Evolutionary conservation across 495 filamentous ascomycete species (phyloP).

Genomic region (Bathelium albidoporum): DNA sequence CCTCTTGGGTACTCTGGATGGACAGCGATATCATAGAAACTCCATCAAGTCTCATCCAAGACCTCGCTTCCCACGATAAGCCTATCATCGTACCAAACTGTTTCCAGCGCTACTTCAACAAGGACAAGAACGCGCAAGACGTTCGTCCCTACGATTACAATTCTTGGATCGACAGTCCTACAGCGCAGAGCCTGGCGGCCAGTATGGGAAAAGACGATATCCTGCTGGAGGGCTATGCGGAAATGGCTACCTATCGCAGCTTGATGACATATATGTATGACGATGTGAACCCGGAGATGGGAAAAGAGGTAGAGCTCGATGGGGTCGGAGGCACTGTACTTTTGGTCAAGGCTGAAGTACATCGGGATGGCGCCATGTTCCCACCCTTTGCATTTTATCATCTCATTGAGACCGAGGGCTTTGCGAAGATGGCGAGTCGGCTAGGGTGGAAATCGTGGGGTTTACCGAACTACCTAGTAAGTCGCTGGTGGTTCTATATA

Average conservation of each 20-base stretch:
- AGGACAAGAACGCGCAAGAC: constrained; percentile 54
- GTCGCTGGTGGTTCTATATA: constrained; percentile 20
- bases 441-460: constrained; percentile 77
- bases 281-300: constrained; percentile 24
- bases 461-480: constrained; percentile 91
- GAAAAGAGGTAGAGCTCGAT: constrained; percentile 58
- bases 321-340: constrained; percentile 91
- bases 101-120: constrained; percentile 77
- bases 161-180: constrained; percentile 81
- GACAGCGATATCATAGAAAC: constrained; percentile 90
- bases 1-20: constrained; percentile 94
- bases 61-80: constrained; percentile 76
- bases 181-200: constrained; percentile 59
- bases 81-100: constrained; percentile 91
- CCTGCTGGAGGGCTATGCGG: constrained; percentile 81
- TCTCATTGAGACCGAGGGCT: constrained; percentile 94
- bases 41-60: constrained; percentile 76
- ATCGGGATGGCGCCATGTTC: constrained; percentile 97
- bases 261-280: constrained; percentile 83
- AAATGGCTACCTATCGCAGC: constrained; percentile 81
- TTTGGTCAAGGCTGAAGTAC: constrained; percentile 93
- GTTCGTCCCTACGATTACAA: constrained; percentile 93
- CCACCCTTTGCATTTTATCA: constrained; percentile 94
- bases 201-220: constrained; percentile 87
- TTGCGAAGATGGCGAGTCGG: constrained; percentile 90